phyloP scores from a whole-genome alignment of 495 filamentous ascomycete species.

The Lasiosphaeriaceae sp. region DNA sequence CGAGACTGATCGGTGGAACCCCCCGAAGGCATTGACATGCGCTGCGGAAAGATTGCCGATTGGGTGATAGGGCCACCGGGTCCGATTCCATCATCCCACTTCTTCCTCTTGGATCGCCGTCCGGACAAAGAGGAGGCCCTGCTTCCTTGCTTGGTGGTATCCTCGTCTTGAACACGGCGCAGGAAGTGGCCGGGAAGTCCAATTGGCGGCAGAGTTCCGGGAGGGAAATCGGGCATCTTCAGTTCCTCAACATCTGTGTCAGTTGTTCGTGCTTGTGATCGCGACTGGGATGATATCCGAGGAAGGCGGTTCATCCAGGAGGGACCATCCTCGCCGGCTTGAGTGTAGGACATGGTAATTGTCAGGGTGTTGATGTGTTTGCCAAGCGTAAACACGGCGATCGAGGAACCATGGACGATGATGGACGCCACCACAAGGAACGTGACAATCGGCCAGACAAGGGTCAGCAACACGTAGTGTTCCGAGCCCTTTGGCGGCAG shows the following conservation, averaged over 20 bases:
- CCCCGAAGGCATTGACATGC: conserved; percentile 20
- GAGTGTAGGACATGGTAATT: conserved; percentile 92
- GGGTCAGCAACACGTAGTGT: conserved; percentile 65
- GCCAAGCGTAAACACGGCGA: conserved; percentile 96
- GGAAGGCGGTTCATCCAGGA: conserved; percentile 94
- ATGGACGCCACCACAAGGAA: conserved; percentile 96
- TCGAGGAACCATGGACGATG: conserved; percentile 92
- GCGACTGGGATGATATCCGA: conserved; percentile 79
- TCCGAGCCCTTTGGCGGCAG: conserved; percentile 47
- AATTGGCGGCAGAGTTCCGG: conserved; percentile 75
- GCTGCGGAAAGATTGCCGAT: conserved; percentile 80
- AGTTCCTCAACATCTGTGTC: conserved; percentile 48
- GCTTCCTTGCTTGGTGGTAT: conserved; percentile 51
- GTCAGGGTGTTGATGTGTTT: conserved; percentile 98
- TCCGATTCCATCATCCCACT: conserved; percentile 66
- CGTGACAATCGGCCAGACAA: conserved; percentile 95
- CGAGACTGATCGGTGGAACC: conserved; percentile 7
- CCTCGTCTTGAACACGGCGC: conserved; percentile 75
- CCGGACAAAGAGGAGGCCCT: conserved; percentile 59
- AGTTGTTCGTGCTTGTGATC: conserved; percentile 76
- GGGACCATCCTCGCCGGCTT: conserved; percentile 82
- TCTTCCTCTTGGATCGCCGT: conserved; percentile 60
- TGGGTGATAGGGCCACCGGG: conserved; percentile 86
- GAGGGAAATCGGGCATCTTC: conserved; percentile 63
- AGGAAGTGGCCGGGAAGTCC: conserved; percentile 75